These are phyloP conservation scores for Pythium oligandrum DNA, from an alignment of 352 stramenopile species.

Conservation along the genomic window DNA sequence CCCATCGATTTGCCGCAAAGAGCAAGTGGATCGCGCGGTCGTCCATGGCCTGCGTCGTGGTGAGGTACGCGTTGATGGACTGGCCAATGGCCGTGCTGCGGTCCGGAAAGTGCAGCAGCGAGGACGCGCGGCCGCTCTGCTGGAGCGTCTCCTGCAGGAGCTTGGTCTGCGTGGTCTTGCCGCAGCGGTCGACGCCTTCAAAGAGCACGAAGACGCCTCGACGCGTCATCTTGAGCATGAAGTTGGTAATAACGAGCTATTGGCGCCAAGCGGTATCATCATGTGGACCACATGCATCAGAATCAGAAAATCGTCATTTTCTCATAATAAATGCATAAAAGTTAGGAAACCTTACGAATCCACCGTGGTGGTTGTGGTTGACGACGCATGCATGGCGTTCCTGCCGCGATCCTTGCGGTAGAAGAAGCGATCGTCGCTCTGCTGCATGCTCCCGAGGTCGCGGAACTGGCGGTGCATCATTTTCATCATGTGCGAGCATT, in stretches of 20 bases:
- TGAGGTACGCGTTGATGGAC: conserved; percentile 97
- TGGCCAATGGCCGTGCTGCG: conserved; percentile 90
- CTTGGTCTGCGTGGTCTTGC: conserved; percentile 99
- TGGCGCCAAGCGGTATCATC: too few species aligned
- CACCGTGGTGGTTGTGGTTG: too few species aligned
- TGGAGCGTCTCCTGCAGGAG: conserved; percentile 74
- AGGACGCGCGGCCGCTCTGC: conserved; percentile 14
- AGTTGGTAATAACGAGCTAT: too few species aligned
- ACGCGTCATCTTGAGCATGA: neutral
- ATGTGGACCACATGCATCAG: too few species aligned
- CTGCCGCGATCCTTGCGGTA: conserved; percentile 10
- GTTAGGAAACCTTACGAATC: too few species aligned
- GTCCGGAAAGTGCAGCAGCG: conserved; percentile 80
- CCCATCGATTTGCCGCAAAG: conserved; percentile 99
- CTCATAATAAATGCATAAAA: too few species aligned
- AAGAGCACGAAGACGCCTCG: conserved; percentile 98
- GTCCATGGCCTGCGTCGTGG: conserved; percentile 87
- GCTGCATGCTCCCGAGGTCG: conserved; percentile 43
- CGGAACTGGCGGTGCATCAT: conserved; percentile 64
- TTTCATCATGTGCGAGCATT: conserved; percentile 65
- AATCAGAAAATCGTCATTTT: too few species aligned
- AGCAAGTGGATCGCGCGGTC: conserved; percentile 98
- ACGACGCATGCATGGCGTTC: too few species aligned
- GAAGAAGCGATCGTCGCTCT: conserved; percentile 22
- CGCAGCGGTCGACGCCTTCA: conserved; percentile 98